Conservation (phyloP, 2,329 filamentous ascomycete species). For the Aspergillus aculeatinus region DNA sequence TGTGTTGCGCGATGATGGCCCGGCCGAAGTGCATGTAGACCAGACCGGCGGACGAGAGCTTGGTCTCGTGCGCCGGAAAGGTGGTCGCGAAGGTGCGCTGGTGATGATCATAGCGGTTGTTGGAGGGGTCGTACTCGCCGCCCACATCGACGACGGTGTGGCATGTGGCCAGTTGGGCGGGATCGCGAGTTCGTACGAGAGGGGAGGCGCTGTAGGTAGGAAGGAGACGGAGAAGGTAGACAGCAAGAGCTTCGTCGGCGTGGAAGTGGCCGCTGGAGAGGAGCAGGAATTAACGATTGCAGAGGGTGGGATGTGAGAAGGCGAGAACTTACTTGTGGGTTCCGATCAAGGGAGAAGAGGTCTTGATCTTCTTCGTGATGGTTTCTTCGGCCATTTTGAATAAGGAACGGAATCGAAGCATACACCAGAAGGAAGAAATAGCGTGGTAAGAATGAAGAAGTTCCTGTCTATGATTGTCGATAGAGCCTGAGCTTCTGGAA, state of each 20-base stretch:
- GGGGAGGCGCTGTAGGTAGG: conserved; percentile 72
- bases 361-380: conserved; percentile 81
- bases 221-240: conserved; percentile 89
- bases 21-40: conserved; percentile 96
- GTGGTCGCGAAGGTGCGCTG: conserved; percentile 85
- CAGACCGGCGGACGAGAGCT: conserved; percentile 88
- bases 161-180: conserved; percentile 72
- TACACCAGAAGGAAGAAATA: conserved; percentile 11
- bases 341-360: conserved; percentile 70
- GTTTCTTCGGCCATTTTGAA: conserved; percentile 64
- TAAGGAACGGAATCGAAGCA: conserved; percentile 42
- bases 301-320: background rate
- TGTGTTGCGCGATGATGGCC: conserved; percentile 70
- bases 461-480: too few relatives aligned
- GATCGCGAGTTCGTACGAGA: conserved; percentile 85
- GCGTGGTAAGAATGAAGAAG: background rate
- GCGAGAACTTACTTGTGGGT: conserved; percentile 69
- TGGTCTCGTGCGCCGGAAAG: conserved; percentile 80
- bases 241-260: conserved; percentile 94
- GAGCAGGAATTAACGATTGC: conserved; percentile 8
- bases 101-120: conserved; percentile 92
- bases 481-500: background rate
- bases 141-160: conserved; percentile 98
- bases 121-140: conserved; percentile 77
- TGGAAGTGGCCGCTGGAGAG: conserved; percentile 80